Base-by-base conservation (phyloP, 257 asterid genomes). In the Avicennia marina region DNA sequence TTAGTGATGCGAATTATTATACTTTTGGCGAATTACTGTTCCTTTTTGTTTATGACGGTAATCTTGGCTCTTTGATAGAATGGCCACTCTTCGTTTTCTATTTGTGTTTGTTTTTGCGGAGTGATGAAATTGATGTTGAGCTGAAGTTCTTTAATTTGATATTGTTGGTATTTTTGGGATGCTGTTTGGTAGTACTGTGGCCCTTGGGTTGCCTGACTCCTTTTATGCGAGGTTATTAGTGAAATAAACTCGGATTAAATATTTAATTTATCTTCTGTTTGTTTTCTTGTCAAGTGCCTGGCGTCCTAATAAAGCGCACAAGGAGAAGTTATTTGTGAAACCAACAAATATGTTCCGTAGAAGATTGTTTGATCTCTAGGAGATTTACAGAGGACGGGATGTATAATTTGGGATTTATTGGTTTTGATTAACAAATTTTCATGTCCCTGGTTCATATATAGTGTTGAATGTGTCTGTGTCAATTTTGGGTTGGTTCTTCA, bases 121-220 rank as follows among this genome's bases (percentile, higher is more conserved):
- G 71, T 53, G 71, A 25, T 55, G 63, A 54, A 53, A 69, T 60
- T 69, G 74, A 39, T 57, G 48, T 9, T 16, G 47, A 46, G 66
- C 16, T 38, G 61, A 21, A 44, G 69, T 51, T 58, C 13, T 15
- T 19, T 36, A 21, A 69, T 63, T 50, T 26, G 58, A 48, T 63
- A 53, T 22, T 10, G 36, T 43, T 50, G 26, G 55, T 25, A 27
- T 26, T 43, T 45, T 27, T 39, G 24, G 62, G 51, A 29, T 60
- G 42, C 60, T 33, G 44, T 60, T 62, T 47, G 52, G 49, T 42
- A 7, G 66, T 52, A 69, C 56, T 56, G 69, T 62, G 70, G 39
- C 52, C 6, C 19, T 57, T 41, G 63, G 65, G 60, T 66, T 63
- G 22, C 33, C 42, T 54, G 26, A 45, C 40, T 50, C 54, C 44